Conservation (phyloP, 2,329 filamentous ascomycete species). For the Curvularia spicifera region DNA sequence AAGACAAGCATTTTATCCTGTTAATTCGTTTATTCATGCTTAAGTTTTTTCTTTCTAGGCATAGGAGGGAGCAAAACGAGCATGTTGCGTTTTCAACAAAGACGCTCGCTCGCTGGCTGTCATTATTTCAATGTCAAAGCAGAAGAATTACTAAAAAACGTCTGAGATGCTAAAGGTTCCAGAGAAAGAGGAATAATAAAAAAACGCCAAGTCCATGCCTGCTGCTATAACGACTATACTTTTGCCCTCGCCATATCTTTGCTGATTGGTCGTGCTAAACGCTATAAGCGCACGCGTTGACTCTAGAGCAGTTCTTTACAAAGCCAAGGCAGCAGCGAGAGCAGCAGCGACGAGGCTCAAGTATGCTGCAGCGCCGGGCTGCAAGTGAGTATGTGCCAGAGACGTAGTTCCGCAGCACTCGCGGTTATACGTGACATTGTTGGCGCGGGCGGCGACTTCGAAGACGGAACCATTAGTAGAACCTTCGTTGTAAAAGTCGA, state of each 20-base stretch:
- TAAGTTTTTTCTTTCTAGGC: background rate
- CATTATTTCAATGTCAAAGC: background rate
- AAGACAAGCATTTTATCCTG: no score
- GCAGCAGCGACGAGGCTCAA: slow-evolving; percentile 30
- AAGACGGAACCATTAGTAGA: slow-evolving; percentile 49
- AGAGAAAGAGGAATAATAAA: background rate
- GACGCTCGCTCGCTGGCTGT: background rate
- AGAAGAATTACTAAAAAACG: background rate
- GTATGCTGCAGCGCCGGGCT: slow-evolving; percentile 23
- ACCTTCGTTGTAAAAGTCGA: slow-evolving; percentile 51
- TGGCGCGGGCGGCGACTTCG: slow-evolving; percentile 58
- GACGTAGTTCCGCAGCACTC: slow-evolving; percentile 61
- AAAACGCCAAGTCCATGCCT: background rate
- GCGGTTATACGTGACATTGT: slow-evolving; percentile 72
- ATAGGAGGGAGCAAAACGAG: no score
- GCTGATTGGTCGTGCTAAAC: background rate
- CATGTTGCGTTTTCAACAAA: background rate
- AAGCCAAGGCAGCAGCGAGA: slow-evolving; percentile 23
- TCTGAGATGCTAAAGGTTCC: background rate
- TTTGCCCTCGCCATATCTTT: background rate
- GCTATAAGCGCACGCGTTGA: background rate
- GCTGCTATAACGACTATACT: background rate
- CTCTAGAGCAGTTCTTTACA: slow-evolving; percentile 6
- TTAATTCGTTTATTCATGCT: no score
- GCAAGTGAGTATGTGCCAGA: slow-evolving; percentile 15